These are phyloP conservation scores for Phalaenopsis equestris DNA, from an alignment of 106 monocot genomes.

Conservation along the genomic window DNA sequence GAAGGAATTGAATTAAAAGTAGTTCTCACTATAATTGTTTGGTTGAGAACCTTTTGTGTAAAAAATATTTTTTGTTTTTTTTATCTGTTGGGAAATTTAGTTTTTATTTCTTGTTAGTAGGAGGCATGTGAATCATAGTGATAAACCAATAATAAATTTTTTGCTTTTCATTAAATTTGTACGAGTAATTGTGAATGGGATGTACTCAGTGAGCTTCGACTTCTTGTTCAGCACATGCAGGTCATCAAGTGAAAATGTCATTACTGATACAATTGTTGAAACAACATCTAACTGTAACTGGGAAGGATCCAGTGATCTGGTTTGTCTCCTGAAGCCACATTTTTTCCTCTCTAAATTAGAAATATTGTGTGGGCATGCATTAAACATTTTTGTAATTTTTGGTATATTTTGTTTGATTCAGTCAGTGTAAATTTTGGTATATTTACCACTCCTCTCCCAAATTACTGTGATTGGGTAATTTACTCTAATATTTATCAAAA, in stretches of 20 bases:
- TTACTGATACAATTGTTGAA: constrained; percentile 8
- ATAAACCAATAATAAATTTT: too few species aligned
- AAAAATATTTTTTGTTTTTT: too few species aligned
- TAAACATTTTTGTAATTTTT: neutral
- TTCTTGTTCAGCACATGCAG: constrained; percentile 12
- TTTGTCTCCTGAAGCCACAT: neutral
- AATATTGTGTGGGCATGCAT: neutral
- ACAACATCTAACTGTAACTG: constrained; percentile 6
- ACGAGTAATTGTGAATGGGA: too few species aligned
- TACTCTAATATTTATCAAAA: neutral
- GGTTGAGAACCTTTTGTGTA: too few species aligned
- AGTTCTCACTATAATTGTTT: too few species aligned
- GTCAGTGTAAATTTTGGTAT: neutral
- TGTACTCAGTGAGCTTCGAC: neutral
- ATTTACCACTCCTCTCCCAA: too few species aligned
- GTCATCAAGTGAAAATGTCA: constrained; percentile 27
- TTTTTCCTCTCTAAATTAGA: neutral
- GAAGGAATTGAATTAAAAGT: too few species aligned
- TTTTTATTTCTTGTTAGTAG: too few species aligned
- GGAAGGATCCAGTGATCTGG: constrained; percentile 11
- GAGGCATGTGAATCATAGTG: too few species aligned
- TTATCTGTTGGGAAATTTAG: too few species aligned
- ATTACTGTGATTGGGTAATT: neutral
- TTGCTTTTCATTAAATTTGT: too few species aligned
- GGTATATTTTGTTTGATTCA: neutral